Conservation (phyloP, 2,329 filamentous ascomycete species). For the Sporothrix globosa region DNA sequence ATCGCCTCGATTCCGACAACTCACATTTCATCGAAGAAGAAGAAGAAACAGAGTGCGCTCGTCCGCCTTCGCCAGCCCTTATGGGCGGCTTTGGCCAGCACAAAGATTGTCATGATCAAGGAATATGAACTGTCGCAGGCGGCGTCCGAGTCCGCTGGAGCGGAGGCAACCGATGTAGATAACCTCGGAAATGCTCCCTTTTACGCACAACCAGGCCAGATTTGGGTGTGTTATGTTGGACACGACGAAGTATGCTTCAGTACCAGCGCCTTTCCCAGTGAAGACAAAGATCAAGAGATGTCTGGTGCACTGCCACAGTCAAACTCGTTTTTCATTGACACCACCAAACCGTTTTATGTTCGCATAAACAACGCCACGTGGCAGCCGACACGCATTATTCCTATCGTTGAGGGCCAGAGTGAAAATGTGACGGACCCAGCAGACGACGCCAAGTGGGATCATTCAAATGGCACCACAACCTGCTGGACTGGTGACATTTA, state of each 20-base stretch:
- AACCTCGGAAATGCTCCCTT: constrained; percentile 77
- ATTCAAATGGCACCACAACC: constrained; percentile 43
- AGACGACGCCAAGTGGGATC: constrained; percentile 36
- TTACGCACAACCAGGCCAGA: constrained; percentile 68
- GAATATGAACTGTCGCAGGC: constrained; percentile 83
- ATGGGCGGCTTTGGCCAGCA: constrained; percentile 92
- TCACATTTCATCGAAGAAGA: constrained; percentile 71
- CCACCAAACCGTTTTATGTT: constrained; percentile 75
- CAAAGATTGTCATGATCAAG: constrained; percentile 94
- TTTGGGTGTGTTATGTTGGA: constrained; percentile 81
- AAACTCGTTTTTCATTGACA: constrained; percentile 60
- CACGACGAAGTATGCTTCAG: constrained; percentile 77
- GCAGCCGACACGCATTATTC: constrained; percentile 74
- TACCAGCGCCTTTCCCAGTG: constrained; percentile 65
- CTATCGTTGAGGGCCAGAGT: constrained; percentile 43
- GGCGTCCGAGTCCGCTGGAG: constrained; percentile 71
- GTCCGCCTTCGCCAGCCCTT: constrained; percentile 88
- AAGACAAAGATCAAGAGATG: constrained; percentile 42
- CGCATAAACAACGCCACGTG: constrained; percentile 77
- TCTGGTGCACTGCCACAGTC: constrained; percentile 35
- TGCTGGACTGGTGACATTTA: constrained; percentile 74
- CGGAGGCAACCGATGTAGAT: constrained; percentile 75
- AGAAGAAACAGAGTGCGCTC: constrained; percentile 87
- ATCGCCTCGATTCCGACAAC: not conserved
- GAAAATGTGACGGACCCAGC: constrained; percentile 14